These are phyloP conservation scores for Amanita phalloides DNA, from an alignment of 768 basidiomycete species.

Conservation along the genomic window DNA sequence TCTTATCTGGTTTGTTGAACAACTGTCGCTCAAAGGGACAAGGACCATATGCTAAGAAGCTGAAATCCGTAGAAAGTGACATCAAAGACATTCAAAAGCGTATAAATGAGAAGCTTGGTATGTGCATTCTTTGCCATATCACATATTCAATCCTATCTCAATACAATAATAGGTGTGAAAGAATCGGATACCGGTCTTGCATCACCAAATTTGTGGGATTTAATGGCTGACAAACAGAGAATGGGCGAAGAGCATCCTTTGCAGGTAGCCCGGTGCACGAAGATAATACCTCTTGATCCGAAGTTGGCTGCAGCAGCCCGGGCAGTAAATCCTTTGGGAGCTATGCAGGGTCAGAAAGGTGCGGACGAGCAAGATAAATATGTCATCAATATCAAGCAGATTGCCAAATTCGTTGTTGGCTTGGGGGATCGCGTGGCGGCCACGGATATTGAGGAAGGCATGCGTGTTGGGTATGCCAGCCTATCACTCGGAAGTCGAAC, in stretches of 20 bases:
- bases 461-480: constrained; percentile 90
- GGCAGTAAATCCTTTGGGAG: constrained; percentile 69
- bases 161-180: constrained; percentile 60
- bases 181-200: constrained; percentile 98
- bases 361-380: constrained; percentile 99
- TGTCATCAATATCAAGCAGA: constrained; percentile 99
- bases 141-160: constrained; percentile 6
- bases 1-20: background rate
- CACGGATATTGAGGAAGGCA: constrained; percentile 99
- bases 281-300: constrained; percentile 83
- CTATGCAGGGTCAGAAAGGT: constrained; percentile 81
- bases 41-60: constrained; percentile 86
- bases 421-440: constrained; percentile 93
- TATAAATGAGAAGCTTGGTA: constrained; percentile 94
- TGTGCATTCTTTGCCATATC: constrained; percentile 6
- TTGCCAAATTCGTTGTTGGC: constrained; percentile 98
- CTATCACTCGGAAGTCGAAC: background rate
- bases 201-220: constrained; percentile 95
- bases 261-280: constrained; percentile 97
- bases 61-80: constrained; percentile 85
- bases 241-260: constrained; percentile 90
- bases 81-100: constrained; percentile 95
- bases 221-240: constrained; percentile 83
- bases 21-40: constrained; percentile 56
- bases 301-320: constrained; percentile 69